Conservation (phyloP, 1,284 basidiomycete genomes). For the Austroboletus niveus region DNA sequence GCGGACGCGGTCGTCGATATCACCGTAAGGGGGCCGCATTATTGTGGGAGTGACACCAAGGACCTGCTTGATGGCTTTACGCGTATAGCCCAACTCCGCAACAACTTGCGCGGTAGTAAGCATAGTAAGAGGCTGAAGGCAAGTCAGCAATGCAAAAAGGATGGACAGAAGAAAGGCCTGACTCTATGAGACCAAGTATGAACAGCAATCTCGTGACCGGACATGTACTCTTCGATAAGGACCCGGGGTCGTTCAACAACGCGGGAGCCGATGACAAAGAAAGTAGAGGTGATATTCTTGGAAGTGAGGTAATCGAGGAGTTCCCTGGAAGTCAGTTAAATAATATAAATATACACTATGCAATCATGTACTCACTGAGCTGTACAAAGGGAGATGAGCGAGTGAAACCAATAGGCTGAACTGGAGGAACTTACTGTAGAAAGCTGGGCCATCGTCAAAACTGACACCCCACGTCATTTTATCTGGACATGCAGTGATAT, state of each 20-base stretch:
- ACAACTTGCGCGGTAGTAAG: slow-evolving; percentile 87
- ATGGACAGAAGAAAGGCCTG: slow-evolving; percentile 13
- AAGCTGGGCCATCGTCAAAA: too few species aligned
- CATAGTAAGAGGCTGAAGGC: slow-evolving; percentile 66
- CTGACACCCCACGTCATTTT: slow-evolving; percentile 34
- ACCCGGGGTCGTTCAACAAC: slow-evolving; percentile 78
- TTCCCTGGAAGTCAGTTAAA: slow-evolving; percentile 37
- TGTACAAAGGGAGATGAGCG: too few species aligned
- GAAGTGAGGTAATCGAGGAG: slow-evolving; percentile 69
- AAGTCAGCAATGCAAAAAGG: neutral
- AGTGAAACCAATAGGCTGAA: too few species aligned
- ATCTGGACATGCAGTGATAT: slow-evolving; percentile 76
- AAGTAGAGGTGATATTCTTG: slow-evolving; percentile 75
- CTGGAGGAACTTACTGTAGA: too few species aligned
- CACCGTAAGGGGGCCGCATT: slow-evolving; percentile 62
- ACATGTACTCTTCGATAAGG: slow-evolving; percentile 82
- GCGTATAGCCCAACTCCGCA: slow-evolving; percentile 92
- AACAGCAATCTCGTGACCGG: slow-evolving; percentile 76
- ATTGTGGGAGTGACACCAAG: slow-evolving; percentile 79
- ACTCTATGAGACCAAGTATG: slow-evolving; percentile 80
- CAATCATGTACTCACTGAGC: too few species aligned
- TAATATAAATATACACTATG: too few species aligned
- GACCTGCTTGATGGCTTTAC: slow-evolving; percentile 74
- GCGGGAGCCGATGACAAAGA: slow-evolving; percentile 92
- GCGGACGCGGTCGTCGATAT: slow-evolving; percentile 85